Percentiles rank a stretch among this genome's conserved stretches.
Conservation (phyloP, 768 basidiomycete species). For the Leucocoprinus sp. region DNA sequence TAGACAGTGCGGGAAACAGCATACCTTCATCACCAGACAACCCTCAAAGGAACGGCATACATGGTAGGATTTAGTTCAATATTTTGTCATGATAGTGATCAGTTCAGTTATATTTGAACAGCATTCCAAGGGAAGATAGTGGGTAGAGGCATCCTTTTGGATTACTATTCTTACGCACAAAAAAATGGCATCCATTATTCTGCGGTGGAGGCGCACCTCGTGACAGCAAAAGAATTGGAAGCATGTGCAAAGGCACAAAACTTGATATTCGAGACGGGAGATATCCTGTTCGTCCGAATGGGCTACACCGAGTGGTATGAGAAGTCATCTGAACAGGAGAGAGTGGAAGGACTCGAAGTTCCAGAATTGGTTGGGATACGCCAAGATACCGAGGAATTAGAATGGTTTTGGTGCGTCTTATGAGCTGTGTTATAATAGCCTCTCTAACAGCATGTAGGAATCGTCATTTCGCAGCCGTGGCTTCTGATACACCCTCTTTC, state of each 20-base stretch:
- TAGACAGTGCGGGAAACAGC: slow-evolving; percentile 13
- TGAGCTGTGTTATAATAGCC: too few species aligned
- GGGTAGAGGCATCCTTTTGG: slow-evolving; percentile 19
- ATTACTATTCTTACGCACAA: slow-evolving; percentile 17
- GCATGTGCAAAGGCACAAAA: slow-evolving; percentile 17
- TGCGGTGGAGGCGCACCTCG: slow-evolving; percentile 12
- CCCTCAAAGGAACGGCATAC: slow-evolving; percentile 19
- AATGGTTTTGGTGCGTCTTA: slow-evolving; percentile 19
- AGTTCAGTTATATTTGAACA: background rate
- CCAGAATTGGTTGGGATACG: slow-evolving; percentile 14
- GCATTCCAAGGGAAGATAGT: slow-evolving; percentile 21
- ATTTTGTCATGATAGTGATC: background rate
- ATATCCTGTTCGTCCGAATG: slow-evolving; percentile 20
- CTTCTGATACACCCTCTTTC: slow-evolving; percentile 19
- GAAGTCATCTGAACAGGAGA: slow-evolving; percentile 16
- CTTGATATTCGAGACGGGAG: slow-evolving; percentile 16
- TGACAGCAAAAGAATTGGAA: slow-evolving; percentile 16
- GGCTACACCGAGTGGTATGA: slow-evolving; percentile 19
- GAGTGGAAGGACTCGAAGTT: background rate
- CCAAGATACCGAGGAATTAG: slow-evolving; percentile 17
- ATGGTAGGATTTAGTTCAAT: slow-evolving; percentile 11
- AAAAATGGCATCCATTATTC: slow-evolving; percentile 14
- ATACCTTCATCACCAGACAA: slow-evolving; percentile 12
- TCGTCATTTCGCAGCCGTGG: slow-evolving; percentile 21
- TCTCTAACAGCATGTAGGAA: slow-evolving; percentile 13